Evolutionary conservation across 768 basidiomycete species (phyloP).

Genomic region (Leccinum boreale): DNA sequence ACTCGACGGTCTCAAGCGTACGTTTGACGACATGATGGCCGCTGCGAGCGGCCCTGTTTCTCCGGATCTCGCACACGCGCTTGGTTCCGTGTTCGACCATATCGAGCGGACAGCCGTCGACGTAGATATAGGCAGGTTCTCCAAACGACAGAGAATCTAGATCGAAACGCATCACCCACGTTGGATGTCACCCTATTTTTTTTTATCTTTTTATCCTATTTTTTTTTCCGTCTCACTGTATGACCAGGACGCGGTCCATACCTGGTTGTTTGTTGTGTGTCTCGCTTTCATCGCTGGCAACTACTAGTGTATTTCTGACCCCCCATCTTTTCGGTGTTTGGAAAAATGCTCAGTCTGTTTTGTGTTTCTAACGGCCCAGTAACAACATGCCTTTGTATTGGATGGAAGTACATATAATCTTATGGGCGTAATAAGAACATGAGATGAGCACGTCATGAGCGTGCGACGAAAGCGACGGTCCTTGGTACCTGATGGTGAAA

Average conservation of each 20-base stretch:
- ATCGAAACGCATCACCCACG: not conserved
- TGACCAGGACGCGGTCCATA: not conserved
- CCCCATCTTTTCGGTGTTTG: too few species aligned
- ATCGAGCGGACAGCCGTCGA: constrained; percentile 31
- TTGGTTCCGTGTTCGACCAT: constrained; percentile 33
- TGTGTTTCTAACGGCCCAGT: not conserved
- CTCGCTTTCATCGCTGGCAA: not conserved
- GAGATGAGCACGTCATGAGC: too few species aligned
- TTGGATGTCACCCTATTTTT: not conserved
- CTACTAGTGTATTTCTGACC: not conserved
- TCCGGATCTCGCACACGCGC: constrained; percentile 30
- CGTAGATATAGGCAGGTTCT: constrained; percentile 20
- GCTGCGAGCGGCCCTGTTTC: constrained; percentile 30
- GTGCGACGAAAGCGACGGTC: too few species aligned
- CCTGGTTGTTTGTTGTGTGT: not conserved
- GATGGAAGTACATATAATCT: constrained; percentile 10
- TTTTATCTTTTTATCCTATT: not conserved
- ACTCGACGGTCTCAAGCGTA: constrained; percentile 28
- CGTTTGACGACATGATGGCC: constrained; percentile 31
- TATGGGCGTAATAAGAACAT: constrained; percentile 9
- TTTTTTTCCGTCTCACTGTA: not conserved
- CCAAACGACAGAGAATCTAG: constrained; percentile 28
- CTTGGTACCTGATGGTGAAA: too few species aligned
- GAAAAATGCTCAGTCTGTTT: constrained; percentile 1
- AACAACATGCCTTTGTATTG: constrained; percentile 13